Evolutionary conservation across 2,329 filamentous ascomycete genomes (phyloP).

Genomic region (Exophiala alcalophila): DNA sequence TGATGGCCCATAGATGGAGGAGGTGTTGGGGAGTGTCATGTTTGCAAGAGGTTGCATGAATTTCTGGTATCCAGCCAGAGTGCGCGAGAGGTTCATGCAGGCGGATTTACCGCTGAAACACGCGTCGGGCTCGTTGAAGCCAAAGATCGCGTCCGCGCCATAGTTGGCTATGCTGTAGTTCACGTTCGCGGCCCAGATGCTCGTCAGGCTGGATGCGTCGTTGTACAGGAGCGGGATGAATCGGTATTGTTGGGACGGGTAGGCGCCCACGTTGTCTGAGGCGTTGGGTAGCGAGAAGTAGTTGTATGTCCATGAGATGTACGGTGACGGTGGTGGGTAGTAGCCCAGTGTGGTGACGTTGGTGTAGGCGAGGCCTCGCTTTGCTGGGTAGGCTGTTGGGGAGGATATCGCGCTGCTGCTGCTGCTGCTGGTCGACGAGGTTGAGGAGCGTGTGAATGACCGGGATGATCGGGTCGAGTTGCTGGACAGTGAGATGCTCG

Average conservation of each 20-base stretch:
- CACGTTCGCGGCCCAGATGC: constrained; percentile 41
- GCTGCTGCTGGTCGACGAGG: constrained; percentile 3
- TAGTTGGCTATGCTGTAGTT: constrained; percentile 35
- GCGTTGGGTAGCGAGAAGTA: constrained; percentile 38
- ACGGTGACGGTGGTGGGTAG: constrained; percentile 19
- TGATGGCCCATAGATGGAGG: too few species aligned
- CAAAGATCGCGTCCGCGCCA: constrained; percentile 40
- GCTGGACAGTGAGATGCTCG: not conserved
- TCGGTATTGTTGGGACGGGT: constrained; percentile 35
- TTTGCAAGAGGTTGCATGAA: constrained; percentile 41
- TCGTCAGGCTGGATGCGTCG: constrained; percentile 38
- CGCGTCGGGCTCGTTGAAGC: constrained; percentile 48
- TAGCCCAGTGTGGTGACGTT: constrained; percentile 30
- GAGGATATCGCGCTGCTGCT: constrained; percentile 4
- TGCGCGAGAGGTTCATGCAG: constrained; percentile 37
- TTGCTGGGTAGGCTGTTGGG: constrained; percentile 20
- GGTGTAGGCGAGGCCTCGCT: constrained; percentile 42
- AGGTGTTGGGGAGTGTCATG: too few species aligned
- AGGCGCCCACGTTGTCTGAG: constrained; percentile 39
- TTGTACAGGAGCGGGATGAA: constrained; percentile 60
- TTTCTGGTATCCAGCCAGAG: constrained; percentile 36
- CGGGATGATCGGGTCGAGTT: constrained; percentile 5
- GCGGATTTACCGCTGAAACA: constrained; percentile 35
- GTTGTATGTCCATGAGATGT: constrained; percentile 45
- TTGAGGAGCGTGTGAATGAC: too few species aligned